These are phyloP conservation scores for Saccharomyces hybrid DNA, from an alignment of 1,139 yeast genomes.

Conservation along the genomic window DNA sequence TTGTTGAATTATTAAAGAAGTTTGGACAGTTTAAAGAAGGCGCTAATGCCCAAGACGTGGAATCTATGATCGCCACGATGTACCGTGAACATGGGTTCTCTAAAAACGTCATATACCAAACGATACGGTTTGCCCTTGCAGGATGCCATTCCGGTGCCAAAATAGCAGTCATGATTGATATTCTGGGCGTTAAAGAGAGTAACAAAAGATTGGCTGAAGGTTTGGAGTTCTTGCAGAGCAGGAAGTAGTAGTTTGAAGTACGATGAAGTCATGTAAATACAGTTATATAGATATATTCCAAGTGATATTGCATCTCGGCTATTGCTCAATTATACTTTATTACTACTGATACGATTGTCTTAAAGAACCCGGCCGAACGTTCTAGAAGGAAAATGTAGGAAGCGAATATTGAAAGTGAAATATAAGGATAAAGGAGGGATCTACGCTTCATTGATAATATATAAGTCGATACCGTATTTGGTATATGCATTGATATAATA, in stretches of 20 bases:
- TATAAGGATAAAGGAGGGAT: neutral
- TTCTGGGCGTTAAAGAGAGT: constrained; percentile 47
- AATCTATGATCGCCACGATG: constrained; percentile 11
- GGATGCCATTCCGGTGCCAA: constrained; percentile 68
- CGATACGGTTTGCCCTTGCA: constrained; percentile 63
- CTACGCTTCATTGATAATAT: neutral
- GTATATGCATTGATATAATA: neutral
- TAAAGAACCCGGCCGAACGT: constrained; percentile 1
- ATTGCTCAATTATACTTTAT: neutral
- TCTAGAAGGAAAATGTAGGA: constrained; percentile 3
- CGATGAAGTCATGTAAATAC: neutral
- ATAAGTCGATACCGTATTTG: neutral
- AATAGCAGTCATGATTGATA: constrained; percentile 49
- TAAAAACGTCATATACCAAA: constrained; percentile 50
- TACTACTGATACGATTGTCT: neutral
- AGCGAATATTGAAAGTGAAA: neutral
- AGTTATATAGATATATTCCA: neutral
- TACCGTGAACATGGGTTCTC: constrained; percentile 17
- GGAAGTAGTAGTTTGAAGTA: neutral
- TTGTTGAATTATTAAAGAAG: constrained; percentile 15
- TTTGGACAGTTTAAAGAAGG: constrained; percentile 7
- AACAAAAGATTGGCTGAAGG: constrained; percentile 28
- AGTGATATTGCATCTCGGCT: neutral
- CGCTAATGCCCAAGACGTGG: constrained; percentile 23
- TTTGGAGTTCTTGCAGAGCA: neutral